These are phyloP conservation scores for Pythium vanterpoolii DNA, from an alignment of 352 stramenopile species.

Conservation along the genomic window DNA sequence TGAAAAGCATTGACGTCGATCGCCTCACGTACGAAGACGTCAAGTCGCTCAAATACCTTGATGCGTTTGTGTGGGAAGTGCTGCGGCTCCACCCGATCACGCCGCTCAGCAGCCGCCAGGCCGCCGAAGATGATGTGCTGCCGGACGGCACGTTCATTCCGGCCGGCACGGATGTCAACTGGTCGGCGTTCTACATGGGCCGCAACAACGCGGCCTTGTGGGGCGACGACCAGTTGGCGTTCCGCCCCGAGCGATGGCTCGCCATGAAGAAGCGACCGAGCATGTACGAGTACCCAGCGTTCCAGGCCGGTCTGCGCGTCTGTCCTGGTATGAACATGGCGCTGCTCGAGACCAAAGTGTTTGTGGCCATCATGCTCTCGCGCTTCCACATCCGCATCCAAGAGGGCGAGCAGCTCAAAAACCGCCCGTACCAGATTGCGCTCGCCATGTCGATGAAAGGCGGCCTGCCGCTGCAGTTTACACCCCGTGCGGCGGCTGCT, in stretches of 20 bases:
- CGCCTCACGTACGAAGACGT: constrained; percentile 39
- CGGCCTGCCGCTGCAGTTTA: constrained; percentile 12
- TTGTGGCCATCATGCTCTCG: constrained; percentile 38
- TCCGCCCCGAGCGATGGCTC: constrained; percentile 69
- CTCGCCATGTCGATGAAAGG: constrained; percentile 13
- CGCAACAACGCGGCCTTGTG: constrained; percentile 42
- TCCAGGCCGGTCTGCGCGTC: constrained; percentile 58
- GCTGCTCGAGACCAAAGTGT: constrained; percentile 58
- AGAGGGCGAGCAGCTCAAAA: constrained; percentile 26
- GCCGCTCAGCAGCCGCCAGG: constrained; percentile 61
- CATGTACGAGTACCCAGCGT: constrained; percentile 62
- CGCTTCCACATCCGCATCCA: constrained; percentile 42
- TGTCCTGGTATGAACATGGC: constrained; percentile 76
- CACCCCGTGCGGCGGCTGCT: background rate
- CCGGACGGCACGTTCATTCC: constrained; percentile 70
- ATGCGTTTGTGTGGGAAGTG: constrained; percentile 67
- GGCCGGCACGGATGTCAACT: constrained; percentile 56
- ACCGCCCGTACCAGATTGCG: constrained; percentile 42
- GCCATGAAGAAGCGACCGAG: constrained; percentile 51
- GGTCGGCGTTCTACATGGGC: constrained; percentile 76
- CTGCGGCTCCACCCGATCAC: constrained; percentile 71
- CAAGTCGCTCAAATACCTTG: constrained; percentile 59
- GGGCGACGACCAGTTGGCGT: constrained; percentile 41
- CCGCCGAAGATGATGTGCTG: constrained; percentile 52
- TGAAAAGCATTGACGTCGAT: constrained; percentile 26